Percentiles rank a stretch among this genome's conserved stretches.
Conservation (phyloP, 2,329 filamentous ascomycete genomes). For the Alternaria arborescens region DNA sequence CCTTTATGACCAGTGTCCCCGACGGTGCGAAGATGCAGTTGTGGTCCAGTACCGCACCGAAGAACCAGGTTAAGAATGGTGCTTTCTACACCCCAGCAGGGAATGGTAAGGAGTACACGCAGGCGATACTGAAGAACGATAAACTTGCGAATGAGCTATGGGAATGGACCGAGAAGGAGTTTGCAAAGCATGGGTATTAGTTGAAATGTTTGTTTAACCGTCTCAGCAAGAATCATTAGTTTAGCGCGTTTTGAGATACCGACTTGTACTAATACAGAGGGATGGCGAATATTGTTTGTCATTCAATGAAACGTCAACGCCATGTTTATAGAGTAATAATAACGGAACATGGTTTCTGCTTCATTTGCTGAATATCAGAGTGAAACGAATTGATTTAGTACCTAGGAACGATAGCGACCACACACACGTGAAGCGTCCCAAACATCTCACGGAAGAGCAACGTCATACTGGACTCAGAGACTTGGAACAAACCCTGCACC, state of each 20-base stretch:
- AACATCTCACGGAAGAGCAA: background rate
- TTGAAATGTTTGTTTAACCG: background rate
- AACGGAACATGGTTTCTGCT: background rate
- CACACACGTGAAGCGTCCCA: background rate
- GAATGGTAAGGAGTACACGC: constrained; percentile 6
- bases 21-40: constrained; percentile 46
- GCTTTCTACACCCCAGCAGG: constrained; percentile 54
- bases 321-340: background rate
- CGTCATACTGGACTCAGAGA: background rate
- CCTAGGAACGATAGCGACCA: background rate
- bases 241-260: background rate
- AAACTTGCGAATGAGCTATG: constrained; percentile 27
- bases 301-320: background rate
- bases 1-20: constrained; percentile 11
- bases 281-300: background rate
- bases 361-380: background rate
- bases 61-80: constrained; percentile 44
- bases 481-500: background rate
- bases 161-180: constrained; percentile 34
- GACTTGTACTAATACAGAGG: background rate
- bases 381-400: background rate
- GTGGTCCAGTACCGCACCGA: constrained; percentile 55
- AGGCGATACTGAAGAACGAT: constrained; percentile 17
- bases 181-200: constrained; percentile 13
- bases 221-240: background rate